Percentiles rank a stretch among this genome's conserved stretches.
Evolutionary conservation across 345 rosid species (phyloP).

Genomic region (Lumnitzera littorea): DNA sequence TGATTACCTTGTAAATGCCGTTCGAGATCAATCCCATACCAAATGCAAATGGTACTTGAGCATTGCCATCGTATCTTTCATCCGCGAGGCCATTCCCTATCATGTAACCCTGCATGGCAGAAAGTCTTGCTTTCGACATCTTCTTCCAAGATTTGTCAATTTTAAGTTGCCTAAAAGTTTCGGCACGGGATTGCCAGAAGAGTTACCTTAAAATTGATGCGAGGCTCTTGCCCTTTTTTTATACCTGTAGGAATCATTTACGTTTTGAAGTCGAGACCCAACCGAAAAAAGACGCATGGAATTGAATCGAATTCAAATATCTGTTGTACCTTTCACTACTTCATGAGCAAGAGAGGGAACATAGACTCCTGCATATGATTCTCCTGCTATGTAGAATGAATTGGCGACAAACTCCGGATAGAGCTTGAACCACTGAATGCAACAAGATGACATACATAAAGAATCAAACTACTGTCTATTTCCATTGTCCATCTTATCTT

Average conservation of each 20-base stretch:
- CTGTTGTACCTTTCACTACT: conserved; percentile 23
- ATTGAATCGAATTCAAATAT: not conserved
- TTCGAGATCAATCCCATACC: conserved; percentile 41
- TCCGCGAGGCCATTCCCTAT: conserved; percentile 33
- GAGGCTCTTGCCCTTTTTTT: conserved; percentile 17
- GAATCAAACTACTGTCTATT: not conserved
- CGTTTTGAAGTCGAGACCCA: not conserved
- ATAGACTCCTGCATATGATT: conserved; percentile 42
- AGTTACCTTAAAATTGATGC: conserved; percentile 33
- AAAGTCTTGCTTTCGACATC: not conserved
- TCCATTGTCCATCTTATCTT: not conserved
- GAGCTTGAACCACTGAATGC: conserved; percentile 31
- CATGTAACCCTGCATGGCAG: conserved; percentile 27
- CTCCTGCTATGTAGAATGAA: conserved; percentile 39
- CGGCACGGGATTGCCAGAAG: not conserved
- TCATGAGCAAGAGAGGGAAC: conserved; percentile 32
- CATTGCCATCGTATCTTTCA: conserved; percentile 15
- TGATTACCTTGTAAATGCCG: conserved; percentile 22
- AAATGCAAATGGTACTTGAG: conserved; percentile 24
- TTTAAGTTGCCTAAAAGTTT: not conserved
- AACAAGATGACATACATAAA: not conserved
- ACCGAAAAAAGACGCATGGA: not conserved
- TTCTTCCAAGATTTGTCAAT: not conserved
- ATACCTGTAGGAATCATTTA: conserved; percentile 18
- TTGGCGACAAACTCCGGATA: conserved; percentile 35